Percentiles rank a stretch among this genome's conserved stretches.
phyloP scores from a whole-genome alignment of 495 filamentous ascomycete genomes.

The Lentithecium fluviatile region DNA sequence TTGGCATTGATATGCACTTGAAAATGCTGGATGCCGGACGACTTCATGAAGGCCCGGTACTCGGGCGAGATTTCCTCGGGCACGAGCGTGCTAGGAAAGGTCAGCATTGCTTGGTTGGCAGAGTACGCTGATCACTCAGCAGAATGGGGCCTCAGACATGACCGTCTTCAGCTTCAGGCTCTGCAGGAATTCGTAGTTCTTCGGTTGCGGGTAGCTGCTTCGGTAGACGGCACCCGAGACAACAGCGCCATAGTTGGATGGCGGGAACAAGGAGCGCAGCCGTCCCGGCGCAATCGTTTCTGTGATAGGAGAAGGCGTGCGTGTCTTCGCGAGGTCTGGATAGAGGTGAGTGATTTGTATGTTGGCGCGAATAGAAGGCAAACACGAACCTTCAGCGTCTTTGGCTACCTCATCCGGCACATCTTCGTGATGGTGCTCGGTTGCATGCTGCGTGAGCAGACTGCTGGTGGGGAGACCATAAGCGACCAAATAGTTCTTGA shows the following conservation, averaged over 20 bases:
- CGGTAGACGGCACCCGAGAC: constrained; percentile 64
- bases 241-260: constrained; percentile 67
- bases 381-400: constrained; percentile 5
- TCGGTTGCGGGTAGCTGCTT: constrained; percentile 66
- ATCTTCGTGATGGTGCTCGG: constrained; percentile 18
- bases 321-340: too few relatives aligned
- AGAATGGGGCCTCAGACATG: constrained; percentile 53
- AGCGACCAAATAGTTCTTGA: not conserved
- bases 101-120: constrained; percentile 7
- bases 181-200: constrained; percentile 64
- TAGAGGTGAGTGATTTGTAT: too few relatives aligned
- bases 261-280: constrained; percentile 42
- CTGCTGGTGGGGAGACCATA: not conserved
- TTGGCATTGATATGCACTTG: constrained; percentile 73
- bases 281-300: constrained; percentile 7
- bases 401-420: constrained; percentile 8
- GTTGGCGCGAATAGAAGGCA: not conserved
- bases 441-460: constrained; percentile 5
- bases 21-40: constrained; percentile 62
- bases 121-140: not conserved
- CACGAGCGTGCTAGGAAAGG: constrained; percentile 65
- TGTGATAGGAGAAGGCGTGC: too few relatives aligned
- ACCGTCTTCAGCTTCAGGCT: constrained; percentile 69
- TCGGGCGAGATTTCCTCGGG: constrained; percentile 59
- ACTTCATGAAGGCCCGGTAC: constrained; percentile 60